Percentiles rank a stretch among this genome's conserved stretches.
phyloP scores from a whole-genome alignment of 2,329 filamentous ascomycete species.

The Pseudogymnoascus sp. region DNA sequence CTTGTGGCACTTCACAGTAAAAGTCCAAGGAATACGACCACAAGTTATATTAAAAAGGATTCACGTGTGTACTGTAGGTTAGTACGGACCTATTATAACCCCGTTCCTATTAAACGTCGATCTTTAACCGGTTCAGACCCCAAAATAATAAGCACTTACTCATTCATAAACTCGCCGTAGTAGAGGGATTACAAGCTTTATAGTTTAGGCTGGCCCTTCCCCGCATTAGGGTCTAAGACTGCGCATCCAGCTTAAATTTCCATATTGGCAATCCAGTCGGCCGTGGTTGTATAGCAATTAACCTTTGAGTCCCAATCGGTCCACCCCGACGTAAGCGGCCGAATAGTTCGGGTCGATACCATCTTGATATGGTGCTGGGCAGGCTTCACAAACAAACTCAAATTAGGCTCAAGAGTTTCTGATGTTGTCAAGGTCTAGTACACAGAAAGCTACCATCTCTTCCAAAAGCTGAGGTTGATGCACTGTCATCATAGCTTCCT shows the following conservation, averaged over 20 bases:
- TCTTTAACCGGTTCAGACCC: neutral
- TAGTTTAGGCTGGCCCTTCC: neutral
- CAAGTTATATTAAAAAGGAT: neutral
- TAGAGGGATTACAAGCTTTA: neutral
- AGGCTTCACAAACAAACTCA: neutral
- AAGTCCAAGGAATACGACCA: neutral
- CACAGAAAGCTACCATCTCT: neutral
- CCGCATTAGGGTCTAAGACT: neutral
- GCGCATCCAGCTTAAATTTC: constrained; percentile 7
- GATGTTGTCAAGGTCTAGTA: neutral
- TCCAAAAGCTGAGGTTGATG: neutral
- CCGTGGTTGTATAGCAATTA: neutral
- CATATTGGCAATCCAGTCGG: constrained; percentile 11
- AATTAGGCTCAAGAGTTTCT: neutral
- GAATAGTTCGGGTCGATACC: neutral
- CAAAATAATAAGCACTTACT: neutral
- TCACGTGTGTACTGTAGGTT: neutral
- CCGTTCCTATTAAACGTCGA: neutral
- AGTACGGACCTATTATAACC: neutral
- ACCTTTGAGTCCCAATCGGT: neutral
- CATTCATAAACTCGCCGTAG: neutral
- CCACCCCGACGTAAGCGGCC: neutral
- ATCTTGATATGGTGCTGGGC: neutral
- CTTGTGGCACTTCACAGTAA: neutral
- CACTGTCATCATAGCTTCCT: neutral